Evolutionary conservation across 805 yeast genomes (phyloP).

Genomic region (Candida hispaniensis): DNA sequence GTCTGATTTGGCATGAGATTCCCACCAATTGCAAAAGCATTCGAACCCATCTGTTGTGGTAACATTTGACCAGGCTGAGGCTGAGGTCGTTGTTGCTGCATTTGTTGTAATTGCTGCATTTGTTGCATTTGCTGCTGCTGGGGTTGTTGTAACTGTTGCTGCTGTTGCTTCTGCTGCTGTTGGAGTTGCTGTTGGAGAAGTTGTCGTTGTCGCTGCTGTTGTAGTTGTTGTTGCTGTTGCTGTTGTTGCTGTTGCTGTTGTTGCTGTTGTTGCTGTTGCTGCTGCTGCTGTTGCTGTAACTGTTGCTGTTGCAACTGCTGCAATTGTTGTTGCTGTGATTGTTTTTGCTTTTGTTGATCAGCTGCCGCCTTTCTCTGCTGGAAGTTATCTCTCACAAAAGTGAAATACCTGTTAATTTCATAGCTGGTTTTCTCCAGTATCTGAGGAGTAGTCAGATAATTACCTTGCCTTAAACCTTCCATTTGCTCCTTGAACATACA

Average conservation of each 20-base stretch:
- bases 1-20: constrained; percentile 1
- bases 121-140: constrained; percentile 15
- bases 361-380: constrained; percentile 19
- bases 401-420: constrained; percentile 66
- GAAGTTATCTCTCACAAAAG: constrained; percentile 58
- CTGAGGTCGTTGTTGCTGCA: constrained; percentile 18
- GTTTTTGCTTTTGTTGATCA: constrained; percentile 21
- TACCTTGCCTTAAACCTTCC: constrained; percentile 54
- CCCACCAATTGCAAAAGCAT: constrained; percentile 16
- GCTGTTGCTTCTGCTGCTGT: constrained; percentile 9
- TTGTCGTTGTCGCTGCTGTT: constrained; percentile 14
- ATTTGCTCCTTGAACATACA: constrained; percentile 66
- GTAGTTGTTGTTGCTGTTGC: constrained; percentile 13
- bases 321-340: constrained; percentile 24
- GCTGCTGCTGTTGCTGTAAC: constrained; percentile 22
- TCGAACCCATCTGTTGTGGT: constrained; percentile 7
- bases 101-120: constrained; percentile 16
- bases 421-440: constrained; percentile 56
- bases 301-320: constrained; percentile 19
- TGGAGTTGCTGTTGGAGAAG: constrained; percentile 2
- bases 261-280: constrained; percentile 11
- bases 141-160: constrained; percentile 10
- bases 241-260: constrained; percentile 9
- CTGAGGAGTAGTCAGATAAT: constrained; percentile 62
- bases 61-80: constrained; percentile 9